These are phyloP conservation scores for Termitomyces titanicus DNA, from an alignment of 768 basidiomycete species.

Conservation along the genomic window DNA sequence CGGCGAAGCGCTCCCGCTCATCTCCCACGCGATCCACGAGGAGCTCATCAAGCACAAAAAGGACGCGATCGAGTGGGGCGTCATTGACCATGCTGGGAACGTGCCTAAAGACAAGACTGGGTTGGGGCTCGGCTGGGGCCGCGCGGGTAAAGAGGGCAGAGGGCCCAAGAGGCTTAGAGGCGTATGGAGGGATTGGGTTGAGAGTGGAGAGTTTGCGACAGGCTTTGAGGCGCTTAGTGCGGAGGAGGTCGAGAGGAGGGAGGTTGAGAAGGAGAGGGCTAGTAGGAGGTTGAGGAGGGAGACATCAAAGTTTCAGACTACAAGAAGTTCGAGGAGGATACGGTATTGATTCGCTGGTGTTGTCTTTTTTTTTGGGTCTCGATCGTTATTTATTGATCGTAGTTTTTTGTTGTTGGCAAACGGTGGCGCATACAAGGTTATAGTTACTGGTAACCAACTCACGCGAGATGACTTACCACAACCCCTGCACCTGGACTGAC, in stretches of 20 bases:
- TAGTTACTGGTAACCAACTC: too few relatives aligned
- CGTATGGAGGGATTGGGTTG: conserved; percentile 95
- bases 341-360: conserved; percentile 24
- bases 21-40: conserved; percentile 93
- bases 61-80: conserved; percentile 92
- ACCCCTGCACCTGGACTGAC: too few relatives aligned
- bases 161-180: conserved; percentile 82
- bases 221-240: conserved; percentile 80
- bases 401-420: too few relatives aligned
- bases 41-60: conserved; percentile 95
- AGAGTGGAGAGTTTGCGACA: conserved; percentile 88
- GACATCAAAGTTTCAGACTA: conserved; percentile 42
- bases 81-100: conserved; percentile 41
- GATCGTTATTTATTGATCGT: too few relatives aligned
- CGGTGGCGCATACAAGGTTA: too few relatives aligned
- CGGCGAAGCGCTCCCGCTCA: conserved; percentile 83
- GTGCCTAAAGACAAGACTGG: conserved; percentile 81
- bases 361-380: too few relatives aligned
- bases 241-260: conserved; percentile 90
- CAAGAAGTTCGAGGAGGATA: conserved; percentile 31
- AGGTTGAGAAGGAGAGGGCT: conserved; percentile 83
- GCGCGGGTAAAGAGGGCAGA: conserved; percentile 72
- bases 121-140: conserved; percentile 69
- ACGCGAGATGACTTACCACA: too few relatives aligned
- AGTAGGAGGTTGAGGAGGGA: conserved; percentile 53